Evolutionary conservation across 495 filamentous ascomycete genomes (phyloP), one percentile per base, ranked within the genome.

Genomic region (Podospora anserina): DNA sequence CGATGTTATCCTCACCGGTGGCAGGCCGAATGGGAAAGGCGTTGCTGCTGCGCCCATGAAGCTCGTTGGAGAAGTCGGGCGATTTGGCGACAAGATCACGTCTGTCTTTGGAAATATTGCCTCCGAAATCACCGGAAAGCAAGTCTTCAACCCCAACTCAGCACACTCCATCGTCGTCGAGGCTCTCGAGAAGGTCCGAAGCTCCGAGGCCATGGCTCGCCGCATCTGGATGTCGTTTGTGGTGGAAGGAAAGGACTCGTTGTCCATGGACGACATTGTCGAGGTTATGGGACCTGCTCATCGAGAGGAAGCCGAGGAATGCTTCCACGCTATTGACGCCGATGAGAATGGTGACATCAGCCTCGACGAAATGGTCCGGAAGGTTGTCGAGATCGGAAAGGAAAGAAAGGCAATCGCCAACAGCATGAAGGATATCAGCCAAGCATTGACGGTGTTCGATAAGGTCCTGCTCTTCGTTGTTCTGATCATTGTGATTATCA

Each of bases 141-240:
- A 97, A 70, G 88, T 97, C 28, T 96, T 99, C 80, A 94, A 97
- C 79, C 90, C 93, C 7, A 91, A 89, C 64, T 89, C 91, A 0
- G 90, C 94, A 2, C 93, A 97, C 76, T 93, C 92, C 2, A 87
- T 97, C 61, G 92, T 97, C 4, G 82, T 96, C 11, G 87, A 96
- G 71, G 95, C 94, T 2, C 83, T 99, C 64, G 94, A 96, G 75
- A 93, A 91, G 72, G 88, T 87, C 55, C 82, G 84, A 54, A 91
- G 90, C 26, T 90, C 93, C 3, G 94, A 97, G 79, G 95, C 94
- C 28, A 80, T 99, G 68, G 95, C 93, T 5, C 89, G 88, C 70
- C 89, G 95, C 76, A 88, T 99, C 68, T 99, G 95, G 95, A 97
- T 97, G 92, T 97, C 93, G 2, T 97, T 97, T 75, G 95, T 97